phyloP scores from a whole-genome alignment of 805 yeast species.

The Ogataea polymorpha region DNA sequence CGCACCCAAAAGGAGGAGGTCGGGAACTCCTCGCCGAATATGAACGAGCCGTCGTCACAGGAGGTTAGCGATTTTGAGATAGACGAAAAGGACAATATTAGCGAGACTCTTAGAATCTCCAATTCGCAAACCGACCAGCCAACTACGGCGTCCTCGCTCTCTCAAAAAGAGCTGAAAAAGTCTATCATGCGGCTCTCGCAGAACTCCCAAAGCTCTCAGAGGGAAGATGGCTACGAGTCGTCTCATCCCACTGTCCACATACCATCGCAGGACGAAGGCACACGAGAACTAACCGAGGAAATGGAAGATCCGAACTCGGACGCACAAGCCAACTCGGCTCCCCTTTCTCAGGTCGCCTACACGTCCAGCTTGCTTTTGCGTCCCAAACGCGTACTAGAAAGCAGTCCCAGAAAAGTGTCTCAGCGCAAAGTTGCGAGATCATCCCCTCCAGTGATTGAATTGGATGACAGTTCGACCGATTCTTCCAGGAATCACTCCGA shows the following conservation, averaged over 20 bases:
- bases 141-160: background rate
- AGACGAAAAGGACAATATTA: conserved; percentile 1
- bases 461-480: conserved; percentile 29
- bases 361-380: conserved; percentile 4
- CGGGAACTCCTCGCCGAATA: conserved; percentile 14
- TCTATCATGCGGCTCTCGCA: background rate
- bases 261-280: background rate
- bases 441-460: background rate
- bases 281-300: background rate
- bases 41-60: conserved; percentile 20
- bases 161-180: conserved; percentile 1
- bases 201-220: conserved; percentile 1
- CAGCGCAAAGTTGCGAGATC: background rate
- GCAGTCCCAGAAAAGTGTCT: conserved; percentile 1
- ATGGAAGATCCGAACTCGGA: conserved; percentile 1
- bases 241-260: conserved; percentile 2
- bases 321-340: background rate
- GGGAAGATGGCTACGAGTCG: background rate
- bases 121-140: conserved; percentile 9
- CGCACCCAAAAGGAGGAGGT: background rate
- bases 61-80: conserved; percentile 20
- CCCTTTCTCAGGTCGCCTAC: conserved; percentile 11
- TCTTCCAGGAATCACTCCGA: conserved; percentile 4
- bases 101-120: conserved; percentile 7
- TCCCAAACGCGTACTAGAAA: background rate